These are phyloP conservation scores for Quaeritorhiza haematococci DNA, from an alignment of 371 early-diverging fungal genomes.

Conservation along the genomic window DNA sequence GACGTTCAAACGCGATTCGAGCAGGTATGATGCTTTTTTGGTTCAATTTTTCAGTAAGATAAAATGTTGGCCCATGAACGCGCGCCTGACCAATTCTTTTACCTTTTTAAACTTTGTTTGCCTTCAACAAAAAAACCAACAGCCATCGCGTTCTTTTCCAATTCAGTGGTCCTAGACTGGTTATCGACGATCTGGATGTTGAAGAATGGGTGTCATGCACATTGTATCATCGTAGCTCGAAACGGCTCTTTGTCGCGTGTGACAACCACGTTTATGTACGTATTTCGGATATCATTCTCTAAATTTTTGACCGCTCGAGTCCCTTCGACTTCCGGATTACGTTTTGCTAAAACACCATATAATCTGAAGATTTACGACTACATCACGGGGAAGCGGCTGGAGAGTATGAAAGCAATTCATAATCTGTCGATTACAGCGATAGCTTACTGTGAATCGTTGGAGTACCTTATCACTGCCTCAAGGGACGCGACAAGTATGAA, in stretches of 20 bases:
- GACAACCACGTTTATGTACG: constrained; percentile 27
- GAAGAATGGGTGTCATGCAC: not conserved
- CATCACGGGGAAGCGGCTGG: constrained; percentile 29
- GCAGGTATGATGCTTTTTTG: no score
- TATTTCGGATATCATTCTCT: not conserved
- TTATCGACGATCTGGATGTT: constrained; percentile 26
- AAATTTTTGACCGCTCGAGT: not conserved
- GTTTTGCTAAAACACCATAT: not conserved
- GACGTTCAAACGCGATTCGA: constrained; percentile 5
- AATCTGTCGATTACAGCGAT: constrained; percentile 40
- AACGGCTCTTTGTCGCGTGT: constrained; percentile 26
- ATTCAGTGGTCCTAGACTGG: constrained; percentile 16
- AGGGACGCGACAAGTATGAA: constrained; percentile 36
- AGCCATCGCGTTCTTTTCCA: not conserved
- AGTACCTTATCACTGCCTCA: constrained; percentile 36
- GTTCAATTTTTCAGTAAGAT: constrained; percentile 1
- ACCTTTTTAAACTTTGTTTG: not conserved
- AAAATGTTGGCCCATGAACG: no score
- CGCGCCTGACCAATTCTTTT: no score
- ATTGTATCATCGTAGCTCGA: not conserved
- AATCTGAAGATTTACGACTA: constrained; percentile 30
- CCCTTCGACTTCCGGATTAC: not conserved
- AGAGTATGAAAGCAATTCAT: constrained; percentile 30
- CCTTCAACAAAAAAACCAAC: not conserved
- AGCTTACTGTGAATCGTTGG: constrained; percentile 30